Evolutionary conservation across 306 rosid species (phyloP).

Genomic region (Trifolium repens): DNA sequence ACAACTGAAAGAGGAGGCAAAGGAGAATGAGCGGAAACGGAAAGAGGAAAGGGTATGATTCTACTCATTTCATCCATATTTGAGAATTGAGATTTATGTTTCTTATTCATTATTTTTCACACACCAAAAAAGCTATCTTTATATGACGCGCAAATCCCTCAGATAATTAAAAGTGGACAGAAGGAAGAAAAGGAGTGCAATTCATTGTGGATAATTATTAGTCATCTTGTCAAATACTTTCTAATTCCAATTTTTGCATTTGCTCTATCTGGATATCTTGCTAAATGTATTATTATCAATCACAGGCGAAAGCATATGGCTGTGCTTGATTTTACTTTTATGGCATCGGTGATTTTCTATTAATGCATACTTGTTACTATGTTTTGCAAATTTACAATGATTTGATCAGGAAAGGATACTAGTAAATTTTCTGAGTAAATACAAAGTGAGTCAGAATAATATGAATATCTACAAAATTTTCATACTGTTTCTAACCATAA

Average conservation of each 20-base stretch:
- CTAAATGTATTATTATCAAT: no score
- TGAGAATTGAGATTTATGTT: conserved; percentile 33
- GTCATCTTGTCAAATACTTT: conserved; percentile 8
- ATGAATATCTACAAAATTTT: neutral
- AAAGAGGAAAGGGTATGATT: conserved; percentile 84
- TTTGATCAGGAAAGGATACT: neutral
- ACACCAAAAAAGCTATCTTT: neutral
- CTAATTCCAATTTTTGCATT: neutral
- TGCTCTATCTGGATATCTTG: no score
- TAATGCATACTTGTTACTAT: neutral
- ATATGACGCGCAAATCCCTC: neutral
- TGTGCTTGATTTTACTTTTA: neutral
- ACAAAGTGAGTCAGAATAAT: no score
- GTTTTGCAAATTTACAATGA: neutral
- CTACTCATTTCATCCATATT: conserved; percentile 33
- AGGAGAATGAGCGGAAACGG: conserved; percentile 78
- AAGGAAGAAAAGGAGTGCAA: neutral
- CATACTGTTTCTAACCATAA: neutral
- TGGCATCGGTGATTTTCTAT: neutral
- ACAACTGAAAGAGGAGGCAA: conserved; percentile 80
- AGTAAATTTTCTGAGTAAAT: no score
- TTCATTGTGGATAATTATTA: neutral
- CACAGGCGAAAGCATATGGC: neutral
- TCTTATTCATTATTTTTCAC: conserved; percentile 28
- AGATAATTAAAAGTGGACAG: neutral